Conservation (phyloP, 225 moss, liverwort and hornwort species). For the Marchantia paleacea region DNA sequence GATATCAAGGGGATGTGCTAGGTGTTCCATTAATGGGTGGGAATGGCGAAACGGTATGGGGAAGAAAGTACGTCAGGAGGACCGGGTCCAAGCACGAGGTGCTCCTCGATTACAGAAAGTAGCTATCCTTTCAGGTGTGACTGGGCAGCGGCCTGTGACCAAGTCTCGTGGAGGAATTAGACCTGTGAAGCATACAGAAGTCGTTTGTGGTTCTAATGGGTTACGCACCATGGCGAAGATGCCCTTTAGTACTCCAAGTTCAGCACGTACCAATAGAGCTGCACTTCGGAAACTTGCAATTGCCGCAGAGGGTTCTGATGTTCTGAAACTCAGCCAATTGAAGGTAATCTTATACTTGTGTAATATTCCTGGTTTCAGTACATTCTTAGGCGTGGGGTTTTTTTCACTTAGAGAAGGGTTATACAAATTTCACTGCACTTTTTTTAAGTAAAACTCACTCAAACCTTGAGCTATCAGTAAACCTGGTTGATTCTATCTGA, state of each 20-base stretch:
- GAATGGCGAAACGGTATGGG: conserved; percentile 57
- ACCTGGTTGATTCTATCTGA: no score
- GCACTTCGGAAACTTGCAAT: conserved; percentile 71
- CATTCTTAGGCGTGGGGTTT: no score
- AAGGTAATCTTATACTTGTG: conserved; percentile 39
- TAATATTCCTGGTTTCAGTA: no score
- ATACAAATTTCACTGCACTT: no score
- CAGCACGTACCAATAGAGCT: conserved; percentile 83
- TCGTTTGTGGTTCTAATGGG: conserved; percentile 9
- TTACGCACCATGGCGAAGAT: conserved; percentile 31
- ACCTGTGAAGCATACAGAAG: conserved; percentile 32
- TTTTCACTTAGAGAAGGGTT: no score
- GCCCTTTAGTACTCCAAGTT: conserved; percentile 41
- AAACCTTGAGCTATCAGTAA: no score
- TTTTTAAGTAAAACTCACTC: no score
- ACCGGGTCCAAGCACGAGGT: conserved; percentile 15
- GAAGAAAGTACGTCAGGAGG: conserved; percentile 33
- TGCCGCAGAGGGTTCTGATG: conserved; percentile 71
- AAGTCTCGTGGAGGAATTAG: conserved; percentile 10
- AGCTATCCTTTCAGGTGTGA: not conserved
- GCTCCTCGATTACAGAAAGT: conserved; percentile 4
- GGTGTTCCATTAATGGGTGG: conserved; percentile 69
- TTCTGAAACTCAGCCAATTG: conserved; percentile 76
- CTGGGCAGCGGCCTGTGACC: conserved; percentile 2
- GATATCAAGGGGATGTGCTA: conserved; percentile 57